A percentile compares a stretch with the other conserved stretches of the same genome.
These are phyloP conservation scores for Kodamaea hsintzibuensis DNA, from an alignment of 805 yeast genomes.

Conservation along the genomic window DNA sequence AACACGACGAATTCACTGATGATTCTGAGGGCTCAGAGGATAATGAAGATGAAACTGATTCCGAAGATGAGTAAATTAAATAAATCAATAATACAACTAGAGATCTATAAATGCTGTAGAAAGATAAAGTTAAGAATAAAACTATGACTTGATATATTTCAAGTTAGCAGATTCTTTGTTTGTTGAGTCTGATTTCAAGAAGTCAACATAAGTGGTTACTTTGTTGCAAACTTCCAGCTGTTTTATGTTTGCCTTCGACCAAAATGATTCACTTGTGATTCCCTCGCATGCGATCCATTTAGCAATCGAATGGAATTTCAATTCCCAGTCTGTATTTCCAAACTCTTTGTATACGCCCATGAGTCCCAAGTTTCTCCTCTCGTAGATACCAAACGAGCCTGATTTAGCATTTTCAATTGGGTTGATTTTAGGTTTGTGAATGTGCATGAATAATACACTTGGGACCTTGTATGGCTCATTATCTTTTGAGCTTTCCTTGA, in stretches of 20 bases:
- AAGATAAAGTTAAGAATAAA: background rate
- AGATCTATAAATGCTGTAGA: background rate
- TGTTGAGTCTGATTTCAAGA: slow-evolving; percentile 21
- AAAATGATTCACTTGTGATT: slow-evolving; percentile 19
- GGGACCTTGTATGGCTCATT: slow-evolving; percentile 14
- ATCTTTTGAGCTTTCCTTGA: slow-evolving; percentile 2
- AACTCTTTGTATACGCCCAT: slow-evolving; percentile 18
- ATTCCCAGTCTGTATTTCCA: slow-evolving; percentile 26
- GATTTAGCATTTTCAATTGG: slow-evolving; percentile 17
- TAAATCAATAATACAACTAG: background rate
- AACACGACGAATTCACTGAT: background rate
- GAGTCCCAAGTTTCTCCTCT: slow-evolving; percentile 21
- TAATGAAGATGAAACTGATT: background rate
- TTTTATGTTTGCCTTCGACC: slow-evolving; percentile 17
- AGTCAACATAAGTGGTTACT: slow-evolving; percentile 23
- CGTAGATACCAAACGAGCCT: slow-evolving; percentile 13
- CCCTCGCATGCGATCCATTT: slow-evolving; percentile 28
- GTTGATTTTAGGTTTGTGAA: slow-evolving; percentile 23
- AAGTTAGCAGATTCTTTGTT: slow-evolving; percentile 12
- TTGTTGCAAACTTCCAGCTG: slow-evolving; percentile 21
- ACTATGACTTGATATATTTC: slow-evolving; percentile 1
- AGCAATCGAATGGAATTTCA: slow-evolving; percentile 22
- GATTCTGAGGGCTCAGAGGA: slow-evolving; percentile 1
- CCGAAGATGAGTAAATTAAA: background rate
- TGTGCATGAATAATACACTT: slow-evolving; percentile 21